A percentile compares a stretch with the other conserved stretches of the same genome.
phyloP scores from a whole-genome alignment of 495 filamentous ascomycete genomes.

The Haplographium delicatum region DNA sequence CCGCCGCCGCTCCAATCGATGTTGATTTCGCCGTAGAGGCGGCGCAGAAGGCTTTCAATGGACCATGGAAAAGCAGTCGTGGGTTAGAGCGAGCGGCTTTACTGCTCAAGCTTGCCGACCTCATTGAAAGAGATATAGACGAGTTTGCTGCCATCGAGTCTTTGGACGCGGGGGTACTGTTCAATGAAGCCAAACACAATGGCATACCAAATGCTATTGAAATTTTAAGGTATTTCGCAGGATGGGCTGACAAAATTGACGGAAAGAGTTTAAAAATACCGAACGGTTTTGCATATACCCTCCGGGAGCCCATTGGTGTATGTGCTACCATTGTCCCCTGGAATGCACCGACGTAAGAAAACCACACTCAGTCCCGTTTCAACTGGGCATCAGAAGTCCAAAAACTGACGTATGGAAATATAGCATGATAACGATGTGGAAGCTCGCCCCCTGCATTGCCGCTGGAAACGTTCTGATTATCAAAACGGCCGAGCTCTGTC shows the following conservation, averaged over 20 bases:
- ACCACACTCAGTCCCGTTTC: not conserved
- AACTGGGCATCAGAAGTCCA: constrained; percentile 29
- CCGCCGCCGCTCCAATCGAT: too few species aligned
- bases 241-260: constrained; percentile 84
- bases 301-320: constrained; percentile 35
- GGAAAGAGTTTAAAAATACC: constrained; percentile 77
- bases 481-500: constrained; percentile 47
- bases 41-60: constrained; percentile 72
- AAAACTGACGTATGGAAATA: too few species aligned
- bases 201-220: constrained; percentile 64
- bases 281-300: constrained; percentile 6
- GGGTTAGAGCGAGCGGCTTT: constrained; percentile 65
- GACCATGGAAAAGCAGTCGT: constrained; percentile 69
- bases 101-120: constrained; percentile 70
- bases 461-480: constrained; percentile 44
- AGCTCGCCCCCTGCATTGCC: constrained; percentile 38
- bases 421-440: constrained; percentile 37
- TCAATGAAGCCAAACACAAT: constrained; percentile 61
- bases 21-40: constrained; percentile 78
- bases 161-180: constrained; percentile 91
- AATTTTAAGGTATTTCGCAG: constrained; percentile 76
- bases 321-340: constrained; percentile 39
- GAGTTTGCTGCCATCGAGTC: constrained; percentile 80
- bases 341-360: constrained; percentile 42
- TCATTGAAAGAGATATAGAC: constrained; percentile 68